Conservation (phyloP, 1,284 basidiomycete species). For the Puccinia hordei region DNA sequence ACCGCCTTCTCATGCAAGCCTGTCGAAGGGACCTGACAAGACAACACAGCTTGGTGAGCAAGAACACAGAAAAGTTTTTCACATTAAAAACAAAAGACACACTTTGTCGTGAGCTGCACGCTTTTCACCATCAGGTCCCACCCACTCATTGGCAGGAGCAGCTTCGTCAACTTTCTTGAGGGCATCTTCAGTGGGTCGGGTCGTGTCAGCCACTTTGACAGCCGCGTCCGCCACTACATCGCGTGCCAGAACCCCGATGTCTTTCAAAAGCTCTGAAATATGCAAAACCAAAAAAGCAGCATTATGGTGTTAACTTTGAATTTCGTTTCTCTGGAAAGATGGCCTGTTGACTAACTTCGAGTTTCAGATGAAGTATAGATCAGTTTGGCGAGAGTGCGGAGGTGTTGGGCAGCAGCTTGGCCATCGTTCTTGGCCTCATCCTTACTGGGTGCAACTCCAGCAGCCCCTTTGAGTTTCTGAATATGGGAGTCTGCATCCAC, state of each 20-base stretch:
- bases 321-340: constrained; percentile 63
- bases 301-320: background rate
- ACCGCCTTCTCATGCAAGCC: constrained; percentile 34
- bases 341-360: constrained; percentile 75
- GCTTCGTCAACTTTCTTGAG: constrained; percentile 72
- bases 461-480: constrained; percentile 47
- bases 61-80: background rate
- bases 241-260: constrained; percentile 62
- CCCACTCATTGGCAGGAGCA: constrained; percentile 54
- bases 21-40: constrained; percentile 38
- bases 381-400: constrained; percentile 75
- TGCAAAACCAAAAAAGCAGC: constrained; percentile 52
- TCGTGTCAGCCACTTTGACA: constrained; percentile 70
- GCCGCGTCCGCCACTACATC: constrained; percentile 80
- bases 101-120: constrained; percentile 35
- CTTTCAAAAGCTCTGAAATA: constrained; percentile 54
- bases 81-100: background rate
- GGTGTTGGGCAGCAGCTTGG: constrained; percentile 70
- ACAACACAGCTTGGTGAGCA: background rate
- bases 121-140: constrained; percentile 44
- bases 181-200: constrained; percentile 70
- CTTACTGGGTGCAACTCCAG: constrained; percentile 32
- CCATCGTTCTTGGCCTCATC: constrained; percentile 50
- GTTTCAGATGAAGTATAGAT: constrained; percentile 88
- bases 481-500: constrained; percentile 44